These are phyloP conservation scores for Gracilaria caudata DNA, from an alignment of 23 red algal species.

Conservation along the genomic window DNA sequence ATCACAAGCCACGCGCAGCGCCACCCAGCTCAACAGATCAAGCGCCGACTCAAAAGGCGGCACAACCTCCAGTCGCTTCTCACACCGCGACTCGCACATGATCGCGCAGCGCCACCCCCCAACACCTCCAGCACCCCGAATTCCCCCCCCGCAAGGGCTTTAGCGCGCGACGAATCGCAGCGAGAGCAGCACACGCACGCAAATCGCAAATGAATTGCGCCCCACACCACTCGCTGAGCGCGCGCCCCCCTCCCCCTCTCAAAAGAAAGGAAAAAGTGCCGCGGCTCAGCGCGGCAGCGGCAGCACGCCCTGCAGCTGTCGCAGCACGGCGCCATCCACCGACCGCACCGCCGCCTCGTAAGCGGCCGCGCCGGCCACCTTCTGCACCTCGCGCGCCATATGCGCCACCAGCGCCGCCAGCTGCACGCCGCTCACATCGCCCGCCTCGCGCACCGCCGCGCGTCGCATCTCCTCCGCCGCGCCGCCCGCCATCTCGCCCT, in stretches of 20 bases:
- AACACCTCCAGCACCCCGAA: too few relatives aligned
- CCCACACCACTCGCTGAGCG: not conserved
- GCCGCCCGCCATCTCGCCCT: not conserved
- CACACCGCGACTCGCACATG: not conserved
- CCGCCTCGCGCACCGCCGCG: not conserved
- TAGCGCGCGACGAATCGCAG: not conserved
- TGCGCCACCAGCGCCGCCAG: not conserved
- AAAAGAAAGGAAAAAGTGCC: too few relatives aligned
- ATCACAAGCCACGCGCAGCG: constrained; percentile 16
- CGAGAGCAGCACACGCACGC: too few relatives aligned
- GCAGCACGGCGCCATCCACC: constrained; percentile 32
- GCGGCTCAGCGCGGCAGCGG: not conserved
- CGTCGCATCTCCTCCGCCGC: not conserved
- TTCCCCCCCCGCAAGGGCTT: too few relatives aligned
- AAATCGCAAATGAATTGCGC: not conserved
- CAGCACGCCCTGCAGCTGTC: not conserved
- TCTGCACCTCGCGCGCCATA: not conserved
- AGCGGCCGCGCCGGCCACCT: not conserved
- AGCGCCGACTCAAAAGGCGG: not conserved
- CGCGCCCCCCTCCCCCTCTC: too few relatives aligned
- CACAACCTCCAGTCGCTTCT: not conserved
- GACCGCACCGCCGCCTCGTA: constrained; percentile 14
- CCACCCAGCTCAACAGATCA: constrained; percentile 42
- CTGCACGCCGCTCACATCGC: not conserved
- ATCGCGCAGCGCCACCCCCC: too few relatives aligned